Base-by-base conservation (phyloP, 2,329 filamentous ascomycete genomes). In the Epicoccum sorghinum region DNA sequence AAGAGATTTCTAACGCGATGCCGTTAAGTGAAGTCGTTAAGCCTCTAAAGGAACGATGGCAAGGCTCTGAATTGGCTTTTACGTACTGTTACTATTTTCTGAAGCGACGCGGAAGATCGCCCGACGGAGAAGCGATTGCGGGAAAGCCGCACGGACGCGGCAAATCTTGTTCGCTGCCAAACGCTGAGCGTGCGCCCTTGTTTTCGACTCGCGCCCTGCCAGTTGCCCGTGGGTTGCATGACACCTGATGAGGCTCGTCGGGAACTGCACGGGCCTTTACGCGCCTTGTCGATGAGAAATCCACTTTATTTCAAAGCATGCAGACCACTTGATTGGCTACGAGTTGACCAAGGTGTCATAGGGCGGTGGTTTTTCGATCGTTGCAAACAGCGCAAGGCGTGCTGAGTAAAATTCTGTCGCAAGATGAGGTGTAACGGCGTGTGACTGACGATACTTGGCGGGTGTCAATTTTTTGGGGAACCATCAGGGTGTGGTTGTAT, bases 1-100 rank as follows among this genome's bases (percentile, higher is more conserved):
- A 23, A 56, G 47, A 56, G n/a, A 43, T 56, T 56, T 56, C 42
- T 47, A 56, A 47, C 52, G 52, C 52, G 52, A 51, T 56, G 39
- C 52, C 52, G 52, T 56, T 56, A 56, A 51, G 52, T 56, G 52
- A 47, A 55, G 52, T 50, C 52, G 18, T 55, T 55, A 50, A 55
- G 33, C 52, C 52, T 55, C 42, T 55, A 55, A 40, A 41, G 52
- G 52, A 49, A 45, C 24, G 14, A 24, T 22, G 10, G 23, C 13
- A 47, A 53, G 40, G 38, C 50, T 54, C 47, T 55, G 52, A 51
- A 29, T 37, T 47, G 42, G 47, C n/a, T 43, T 47, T 55, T 56
- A 56, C 52, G 47, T 56, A 55, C 47, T 9, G 22, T 7, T 14
- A 30, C 45, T 55, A 50, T 47, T 46, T 55, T 35, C 10, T 32